These are phyloP conservation scores for Inonotus hispidus DNA, from an alignment of 1,284 basidiomycete genomes.

Conservation along the genomic window DNA sequence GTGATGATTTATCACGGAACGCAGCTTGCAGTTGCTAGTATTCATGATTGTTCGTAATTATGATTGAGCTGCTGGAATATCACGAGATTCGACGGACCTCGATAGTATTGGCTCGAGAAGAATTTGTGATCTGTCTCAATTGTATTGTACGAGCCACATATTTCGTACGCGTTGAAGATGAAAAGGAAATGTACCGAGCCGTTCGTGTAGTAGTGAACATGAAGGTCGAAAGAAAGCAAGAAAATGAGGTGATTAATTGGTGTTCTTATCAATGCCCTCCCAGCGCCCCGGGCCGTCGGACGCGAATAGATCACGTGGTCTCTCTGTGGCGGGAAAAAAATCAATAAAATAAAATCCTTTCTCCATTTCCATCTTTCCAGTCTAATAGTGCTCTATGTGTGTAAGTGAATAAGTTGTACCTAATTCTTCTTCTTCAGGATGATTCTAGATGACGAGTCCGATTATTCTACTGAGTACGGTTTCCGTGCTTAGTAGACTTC, in stretches of 20 bases:
- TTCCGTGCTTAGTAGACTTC: conserved; percentile 46
- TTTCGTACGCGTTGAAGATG: background rate
- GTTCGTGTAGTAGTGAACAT: background rate
- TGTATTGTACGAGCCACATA: background rate
- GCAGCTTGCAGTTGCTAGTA: conserved; percentile 45
- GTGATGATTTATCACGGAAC: conserved; percentile 61
- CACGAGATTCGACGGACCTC: background rate
- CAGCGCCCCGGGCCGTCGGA: too few species aligned
- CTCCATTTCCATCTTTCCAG: background rate
- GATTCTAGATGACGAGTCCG: conserved; percentile 91
- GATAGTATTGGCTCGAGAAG: conserved; percentile 1
- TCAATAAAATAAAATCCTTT: background rate
- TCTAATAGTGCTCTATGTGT: too few species aligned
- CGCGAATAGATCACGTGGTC: background rate
- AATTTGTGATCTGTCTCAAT: background rate
- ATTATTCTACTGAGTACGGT: conserved; percentile 47
- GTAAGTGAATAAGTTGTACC: conserved; percentile 8
- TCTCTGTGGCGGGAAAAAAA: background rate
- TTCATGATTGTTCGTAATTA: background rate
- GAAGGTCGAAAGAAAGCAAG: background rate
- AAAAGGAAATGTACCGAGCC: background rate
- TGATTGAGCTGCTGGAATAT: background rate
- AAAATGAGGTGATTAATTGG: background rate
- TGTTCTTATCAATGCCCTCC: background rate
- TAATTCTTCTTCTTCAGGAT: conserved; percentile 39